Evolutionary conservation across 2,329 filamentous ascomycete species (phyloP).

Genomic region (Fusarium globosum): DNA sequence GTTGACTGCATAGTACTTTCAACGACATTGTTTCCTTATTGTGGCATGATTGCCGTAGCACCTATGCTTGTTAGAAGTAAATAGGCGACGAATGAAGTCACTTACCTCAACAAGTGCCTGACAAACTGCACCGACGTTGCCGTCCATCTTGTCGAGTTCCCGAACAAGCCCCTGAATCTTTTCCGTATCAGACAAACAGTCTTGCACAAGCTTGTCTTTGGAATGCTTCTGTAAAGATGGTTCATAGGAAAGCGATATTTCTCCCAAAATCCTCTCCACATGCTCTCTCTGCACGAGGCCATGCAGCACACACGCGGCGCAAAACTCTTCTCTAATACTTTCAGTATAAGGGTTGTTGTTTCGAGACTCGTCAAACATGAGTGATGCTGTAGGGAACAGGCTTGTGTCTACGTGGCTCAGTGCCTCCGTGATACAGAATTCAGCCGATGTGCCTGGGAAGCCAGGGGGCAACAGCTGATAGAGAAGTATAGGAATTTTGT

Average conservation of each 20-base stretch:
- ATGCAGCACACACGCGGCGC: constrained; percentile 91
- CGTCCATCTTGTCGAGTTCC: constrained; percentile 89
- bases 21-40: constrained; percentile 84
- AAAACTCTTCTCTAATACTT: constrained; percentile 76
- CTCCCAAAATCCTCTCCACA: constrained; percentile 83
- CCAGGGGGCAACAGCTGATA: constrained; percentile 68
- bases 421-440: constrained; percentile 77
- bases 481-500: constrained; percentile 68
- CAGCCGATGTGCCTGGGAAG: constrained; percentile 79
- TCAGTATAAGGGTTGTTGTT: constrained; percentile 68
- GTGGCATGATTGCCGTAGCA: constrained; percentile 74
- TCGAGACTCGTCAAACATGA: constrained; percentile 70
- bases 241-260: constrained; percentile 83
- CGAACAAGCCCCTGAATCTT: constrained; percentile 80
- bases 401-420: constrained; percentile 85
- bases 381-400: constrained; percentile 71
- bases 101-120: constrained; percentile 78
- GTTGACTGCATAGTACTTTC: constrained; percentile 76
- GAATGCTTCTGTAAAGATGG: constrained; percentile 79
- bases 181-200: constrained; percentile 81
- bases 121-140: constrained; percentile 88
- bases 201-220: constrained; percentile 81
- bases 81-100: background rate
- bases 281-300: constrained; percentile 82
- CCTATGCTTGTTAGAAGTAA: constrained; percentile 53